These are phyloP conservation scores for Agarophyton chilense DNA, from an alignment of 23 red algal genomes.

Conservation along the genomic window DNA sequence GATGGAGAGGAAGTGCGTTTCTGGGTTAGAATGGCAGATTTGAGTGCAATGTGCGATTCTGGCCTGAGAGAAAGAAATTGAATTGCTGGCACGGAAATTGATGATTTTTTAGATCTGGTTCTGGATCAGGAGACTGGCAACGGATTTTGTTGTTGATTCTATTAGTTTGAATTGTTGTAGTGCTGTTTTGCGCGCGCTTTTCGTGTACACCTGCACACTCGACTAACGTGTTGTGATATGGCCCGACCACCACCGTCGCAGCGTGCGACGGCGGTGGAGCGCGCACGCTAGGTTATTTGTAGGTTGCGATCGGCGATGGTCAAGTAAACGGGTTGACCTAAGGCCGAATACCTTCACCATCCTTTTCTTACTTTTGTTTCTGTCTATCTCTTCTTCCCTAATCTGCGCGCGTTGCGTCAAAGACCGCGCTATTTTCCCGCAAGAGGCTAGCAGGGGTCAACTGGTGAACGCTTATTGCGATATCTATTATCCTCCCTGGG, in stretches of 20 bases:
- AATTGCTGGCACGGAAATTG: not conserved
- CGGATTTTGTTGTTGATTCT: not conserved
- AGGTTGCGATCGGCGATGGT: not conserved
- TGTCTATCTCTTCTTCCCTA: not conserved
- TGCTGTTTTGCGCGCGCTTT: not conserved
- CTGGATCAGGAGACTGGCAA: not conserved
- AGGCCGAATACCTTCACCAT: not conserved
- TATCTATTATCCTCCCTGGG: not conserved
- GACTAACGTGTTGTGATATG: not conserved
- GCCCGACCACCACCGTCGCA: too few species aligned
- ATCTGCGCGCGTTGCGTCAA: not conserved
- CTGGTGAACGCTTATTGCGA: not conserved
- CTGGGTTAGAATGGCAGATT: too few species aligned
- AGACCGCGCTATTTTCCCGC: not conserved
- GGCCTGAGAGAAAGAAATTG: not conserved
- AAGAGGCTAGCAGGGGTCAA: slow-evolving; percentile 1
- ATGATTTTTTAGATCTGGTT: not conserved
- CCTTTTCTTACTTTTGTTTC: not conserved
- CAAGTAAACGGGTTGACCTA: not conserved
- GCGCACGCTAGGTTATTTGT: not conserved
- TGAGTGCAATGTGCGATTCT: not conserved
- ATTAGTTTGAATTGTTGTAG: not conserved
- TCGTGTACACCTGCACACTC: not conserved
- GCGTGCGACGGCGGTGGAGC: not conserved
- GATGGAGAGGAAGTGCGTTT: too few species aligned